Conservation (phyloP, 495 filamentous ascomycete genomes). For the Durotheca rogersii region DNA sequence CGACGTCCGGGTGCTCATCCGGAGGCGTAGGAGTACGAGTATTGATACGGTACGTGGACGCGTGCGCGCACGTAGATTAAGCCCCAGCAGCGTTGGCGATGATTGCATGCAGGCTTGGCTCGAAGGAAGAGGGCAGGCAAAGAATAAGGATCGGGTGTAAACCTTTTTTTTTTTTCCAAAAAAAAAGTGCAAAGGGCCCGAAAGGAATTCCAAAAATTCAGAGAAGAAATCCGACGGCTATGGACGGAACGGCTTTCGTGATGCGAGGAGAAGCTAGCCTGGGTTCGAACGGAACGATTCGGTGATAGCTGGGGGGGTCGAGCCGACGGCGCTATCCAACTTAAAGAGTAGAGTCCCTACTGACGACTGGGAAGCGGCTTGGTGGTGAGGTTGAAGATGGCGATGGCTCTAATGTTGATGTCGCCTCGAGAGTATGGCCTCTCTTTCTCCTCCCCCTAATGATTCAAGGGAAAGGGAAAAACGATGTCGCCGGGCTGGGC, state of each 20-base stretch:
- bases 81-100: slow-evolving; percentile 1
- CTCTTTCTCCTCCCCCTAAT: neutral
- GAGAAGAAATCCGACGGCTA: slow-evolving; percentile 8
- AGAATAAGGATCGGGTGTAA: neutral
- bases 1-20: slow-evolving; percentile 14
- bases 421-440: neutral
- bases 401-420: slow-evolving; percentile 2
- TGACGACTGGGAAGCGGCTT: slow-evolving; percentile 1
- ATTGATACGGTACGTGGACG: slow-evolving; percentile 12
- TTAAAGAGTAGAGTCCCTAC: neutral
- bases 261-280: slow-evolving; percentile 13
- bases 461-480: slow-evolving; percentile 11
- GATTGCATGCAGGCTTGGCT: slow-evolving; percentile 12
- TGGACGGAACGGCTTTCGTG: slow-evolving; percentile 12
- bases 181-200: slow-evolving; percentile 9
- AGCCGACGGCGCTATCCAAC: slow-evolving; percentile 19
- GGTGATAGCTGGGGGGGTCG: slow-evolving; percentile 15
- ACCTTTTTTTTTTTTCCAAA: no score
- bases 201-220: no score
- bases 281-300: slow-evolving; percentile 18
- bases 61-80: neutral
- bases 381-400: neutral
- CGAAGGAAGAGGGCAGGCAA: neutral
- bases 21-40: neutral
- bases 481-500: slow-evolving; percentile 8